phyloP scores from a whole-genome alignment of 2,329 filamentous ascomycete species.

The Aaosphaeria arxii region DNA sequence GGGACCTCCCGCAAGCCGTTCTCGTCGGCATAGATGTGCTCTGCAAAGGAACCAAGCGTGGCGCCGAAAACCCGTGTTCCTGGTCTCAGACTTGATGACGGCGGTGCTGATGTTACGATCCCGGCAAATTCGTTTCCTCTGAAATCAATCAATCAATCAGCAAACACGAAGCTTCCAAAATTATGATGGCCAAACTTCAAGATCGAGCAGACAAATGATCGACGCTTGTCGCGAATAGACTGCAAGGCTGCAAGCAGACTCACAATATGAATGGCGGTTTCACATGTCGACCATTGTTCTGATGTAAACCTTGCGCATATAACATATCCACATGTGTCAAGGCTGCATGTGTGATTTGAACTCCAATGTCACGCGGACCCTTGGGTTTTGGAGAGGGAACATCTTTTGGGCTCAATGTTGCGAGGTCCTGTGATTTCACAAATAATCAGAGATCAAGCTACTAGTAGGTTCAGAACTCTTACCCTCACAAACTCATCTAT shows the following conservation, averaged over 20 bases:
- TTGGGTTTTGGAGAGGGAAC: background rate
- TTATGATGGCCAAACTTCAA: too few relatives aligned
- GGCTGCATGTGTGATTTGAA: constrained; percentile 54
- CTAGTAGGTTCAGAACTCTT: background rate
- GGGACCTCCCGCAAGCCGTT: constrained; percentile 46
- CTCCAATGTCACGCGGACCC: background rate
- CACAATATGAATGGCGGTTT: constrained; percentile 53
- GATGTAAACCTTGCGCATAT: constrained; percentile 58
- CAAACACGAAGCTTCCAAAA: too few relatives aligned
- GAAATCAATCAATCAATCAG: too few relatives aligned
- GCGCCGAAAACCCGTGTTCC: constrained; percentile 57
- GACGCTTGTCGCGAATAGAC: background rate
- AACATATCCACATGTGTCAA: constrained; percentile 61
- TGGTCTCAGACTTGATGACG: constrained; percentile 31
- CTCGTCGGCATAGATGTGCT: constrained; percentile 46
- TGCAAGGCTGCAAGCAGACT: background rate
- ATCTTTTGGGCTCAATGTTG: too few relatives aligned
- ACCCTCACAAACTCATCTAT: constrained; percentile 8
- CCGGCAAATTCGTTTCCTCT: constrained; percentile 59
- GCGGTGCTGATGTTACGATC: constrained; percentile 43
- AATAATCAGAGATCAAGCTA: too few relatives aligned
- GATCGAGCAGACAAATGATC: background rate
- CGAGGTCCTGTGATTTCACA: too few relatives aligned
- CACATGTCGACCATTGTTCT: constrained; percentile 58
- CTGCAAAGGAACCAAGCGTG: constrained; percentile 51